These are phyloP conservation scores for Monosporascus sp. DNA, from an alignment of 2,329 filamentous ascomycete genomes.

Conservation along the genomic window DNA sequence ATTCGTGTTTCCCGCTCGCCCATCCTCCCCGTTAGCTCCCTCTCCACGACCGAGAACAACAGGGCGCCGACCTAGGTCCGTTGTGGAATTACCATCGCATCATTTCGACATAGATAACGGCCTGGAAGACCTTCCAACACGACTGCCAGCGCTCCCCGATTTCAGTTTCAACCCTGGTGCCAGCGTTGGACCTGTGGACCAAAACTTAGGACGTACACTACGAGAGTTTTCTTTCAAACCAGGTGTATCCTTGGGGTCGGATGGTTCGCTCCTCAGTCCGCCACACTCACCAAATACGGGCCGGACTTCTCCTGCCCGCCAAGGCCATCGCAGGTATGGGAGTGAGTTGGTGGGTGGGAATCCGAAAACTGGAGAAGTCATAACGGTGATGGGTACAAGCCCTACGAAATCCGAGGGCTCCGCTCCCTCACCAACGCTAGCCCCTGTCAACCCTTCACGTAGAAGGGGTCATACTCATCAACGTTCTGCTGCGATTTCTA, in stretches of 20 bases:
- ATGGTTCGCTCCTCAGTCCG: conserved; percentile 42
- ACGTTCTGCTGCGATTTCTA: conserved; percentile 76
- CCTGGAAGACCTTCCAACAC: conserved; percentile 6
- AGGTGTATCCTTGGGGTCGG: conserved; percentile 24
- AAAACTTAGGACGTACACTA: conserved; percentile 33
- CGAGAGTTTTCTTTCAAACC: conserved; percentile 55
- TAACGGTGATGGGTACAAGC: conserved; percentile 61
- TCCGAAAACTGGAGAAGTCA: conserved; percentile 50
- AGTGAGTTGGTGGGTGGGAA: conserved; percentile 85
- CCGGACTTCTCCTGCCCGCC: conserved; percentile 47
- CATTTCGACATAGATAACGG: conserved; percentile 14
- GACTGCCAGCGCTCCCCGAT: conserved; percentile 24
- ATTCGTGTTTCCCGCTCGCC: conserved; percentile 56
- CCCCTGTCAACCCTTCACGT: conserved; percentile 41
- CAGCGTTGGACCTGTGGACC: conserved; percentile 23
- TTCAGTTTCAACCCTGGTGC: conserved; percentile 30
- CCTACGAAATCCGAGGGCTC: conserved; percentile 60
- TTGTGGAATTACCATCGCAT: conserved; percentile 33
- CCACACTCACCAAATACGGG: conserved; percentile 38
- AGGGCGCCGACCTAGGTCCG: conserved; percentile 47
- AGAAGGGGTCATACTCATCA: conserved; percentile 73
- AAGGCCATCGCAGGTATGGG: conserved; percentile 72
- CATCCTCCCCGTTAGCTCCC: conserved; percentile 41
- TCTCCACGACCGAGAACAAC: conserved; percentile 42
- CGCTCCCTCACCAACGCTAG: conserved; percentile 50